Percentiles rank a stretch among this genome's conserved stretches.
Evolutionary conservation across 495 filamentous ascomycete genomes (phyloP).

Genomic region (Bacidia rubella): DNA sequence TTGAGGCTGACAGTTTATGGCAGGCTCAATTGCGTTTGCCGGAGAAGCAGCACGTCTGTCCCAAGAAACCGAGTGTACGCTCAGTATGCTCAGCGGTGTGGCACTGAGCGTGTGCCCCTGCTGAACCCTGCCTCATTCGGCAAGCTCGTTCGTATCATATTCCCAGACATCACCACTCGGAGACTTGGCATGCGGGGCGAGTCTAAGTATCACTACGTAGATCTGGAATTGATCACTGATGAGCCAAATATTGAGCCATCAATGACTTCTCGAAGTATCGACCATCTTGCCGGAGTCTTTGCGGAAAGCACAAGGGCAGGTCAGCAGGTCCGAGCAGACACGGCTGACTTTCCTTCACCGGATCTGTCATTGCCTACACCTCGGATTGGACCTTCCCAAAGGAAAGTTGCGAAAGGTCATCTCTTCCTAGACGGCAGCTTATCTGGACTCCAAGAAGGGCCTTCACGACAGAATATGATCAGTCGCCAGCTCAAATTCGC

Average conservation of each 20-base stretch:
- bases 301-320: constrained; percentile 6
- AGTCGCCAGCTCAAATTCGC: constrained; percentile 55
- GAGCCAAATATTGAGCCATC: constrained; percentile 33
- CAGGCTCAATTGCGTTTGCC: constrained; percentile 76
- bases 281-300: background rate
- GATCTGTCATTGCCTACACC: constrained; percentile 27
- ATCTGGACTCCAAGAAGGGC: constrained; percentile 11
- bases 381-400: background rate
- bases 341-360: constrained; percentile 59
- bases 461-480: constrained; percentile 35
- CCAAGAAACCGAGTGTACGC: constrained; percentile 87
- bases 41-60: constrained; percentile 68
- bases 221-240: constrained; percentile 60
- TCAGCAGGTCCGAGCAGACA: constrained; percentile 45
- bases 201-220: constrained; percentile 97
- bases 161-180: constrained; percentile 84
- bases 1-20: constrained; percentile 14
- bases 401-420: constrained; percentile 7
- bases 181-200: constrained; percentile 86
- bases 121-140: constrained; percentile 95
- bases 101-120: constrained; percentile 80
- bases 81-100: constrained; percentile 80
- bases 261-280: background rate
- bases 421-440: constrained; percentile 13
- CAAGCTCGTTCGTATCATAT: constrained; percentile 90